Evolutionary conservation across 768 basidiomycete genomes (phyloP).

Genomic region (Boletus reticuloceps): DNA sequence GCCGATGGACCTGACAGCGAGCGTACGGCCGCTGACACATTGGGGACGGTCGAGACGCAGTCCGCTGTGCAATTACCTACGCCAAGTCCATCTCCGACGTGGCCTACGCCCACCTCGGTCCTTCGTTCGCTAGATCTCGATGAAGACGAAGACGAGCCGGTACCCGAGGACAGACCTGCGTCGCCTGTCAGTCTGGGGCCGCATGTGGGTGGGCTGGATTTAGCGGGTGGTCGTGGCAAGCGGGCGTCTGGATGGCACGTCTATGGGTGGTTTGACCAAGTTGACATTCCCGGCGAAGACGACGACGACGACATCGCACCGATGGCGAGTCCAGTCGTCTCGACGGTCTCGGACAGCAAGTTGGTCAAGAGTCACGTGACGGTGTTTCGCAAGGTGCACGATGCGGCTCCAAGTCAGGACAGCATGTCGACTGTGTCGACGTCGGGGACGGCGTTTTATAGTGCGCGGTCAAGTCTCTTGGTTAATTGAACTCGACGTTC

Average conservation of each 20-base stretch:
- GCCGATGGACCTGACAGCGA: conserved; percentile 3
- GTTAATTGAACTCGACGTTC: conserved; percentile 3
- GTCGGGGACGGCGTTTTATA: conserved; percentile 27
- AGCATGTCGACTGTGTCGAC: conserved; percentile 24
- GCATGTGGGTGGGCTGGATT: conserved; percentile 28
- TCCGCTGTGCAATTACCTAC: conserved; percentile 22
- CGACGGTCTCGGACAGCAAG: not conserved
- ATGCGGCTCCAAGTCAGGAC: conserved; percentile 20
- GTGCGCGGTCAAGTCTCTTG: conserved; percentile 29
- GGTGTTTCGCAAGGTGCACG: conserved; percentile 9
- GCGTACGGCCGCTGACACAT: not conserved
- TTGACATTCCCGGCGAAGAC: not conserved
- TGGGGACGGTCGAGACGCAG: not conserved
- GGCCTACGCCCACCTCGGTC: not conserved
- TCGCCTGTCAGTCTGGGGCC: conserved; percentile 26
- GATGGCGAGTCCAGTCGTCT: not conserved
- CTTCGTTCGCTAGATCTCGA: conserved; percentile 8
- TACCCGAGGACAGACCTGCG: conserved; percentile 5
- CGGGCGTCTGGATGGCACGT: conserved; percentile 33
- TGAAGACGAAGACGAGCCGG: not conserved
- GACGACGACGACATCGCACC: not conserved
- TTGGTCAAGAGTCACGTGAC: conserved; percentile 10
- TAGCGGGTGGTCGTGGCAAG: conserved; percentile 30
- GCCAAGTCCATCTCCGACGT: conserved; percentile 28
- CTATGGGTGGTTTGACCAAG: conserved; percentile 31